Base-by-base conservation (phyloP, 2,329 filamentous ascomycete genomes). In the Juglanconis sp. region DNA sequence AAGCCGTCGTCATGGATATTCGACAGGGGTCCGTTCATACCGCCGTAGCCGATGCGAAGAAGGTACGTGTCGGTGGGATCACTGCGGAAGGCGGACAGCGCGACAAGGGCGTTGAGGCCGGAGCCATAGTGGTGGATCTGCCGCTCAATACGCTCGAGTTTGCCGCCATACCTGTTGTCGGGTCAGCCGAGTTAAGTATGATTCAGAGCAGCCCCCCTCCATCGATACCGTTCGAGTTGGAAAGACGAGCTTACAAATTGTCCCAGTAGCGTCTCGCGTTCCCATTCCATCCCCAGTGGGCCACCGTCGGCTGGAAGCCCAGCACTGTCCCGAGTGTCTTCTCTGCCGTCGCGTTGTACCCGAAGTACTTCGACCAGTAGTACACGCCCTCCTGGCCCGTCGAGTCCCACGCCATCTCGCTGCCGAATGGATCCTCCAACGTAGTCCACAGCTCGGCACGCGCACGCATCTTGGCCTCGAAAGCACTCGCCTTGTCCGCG, bases 261-360 rank as follows among this genome's bases (percentile, higher is more conserved):
- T 87, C 84, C 84, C 84, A 86, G 68, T 86, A 86, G 5, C 83
- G 71, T 1, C 84, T 76, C 0, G 83, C 82, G 63, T 86, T 86
- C 11, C 84, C 84, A 55, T 87, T 85, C 80, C 80, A 87, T 3
- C 81, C 84, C 84, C 84, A 87, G 63, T 86, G 84, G 0, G 82
- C 74, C 0, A 87, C 79, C 0, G 81, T 82, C 0, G 84, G 83
- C 74, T 79, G 84, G 63, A 81, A 86, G 0, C 80, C 84, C 1
- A 83, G 67, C 4, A 87, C 81, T 30, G 78, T 81, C 58, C 80
- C 74, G 50, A 86, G 73, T 0, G 77, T 80, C 64, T 85, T 86
- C 1, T 68, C 68, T 0, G 73, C 76, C 0, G 81, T 81, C 0
- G 66, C 66, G 0, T 70, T 70, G 51, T 80, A 73, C 2, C 77